Evolutionary conservation across 2,329 filamentous ascomycete genomes (phyloP).

Genomic region (Phoma sp.): DNA sequence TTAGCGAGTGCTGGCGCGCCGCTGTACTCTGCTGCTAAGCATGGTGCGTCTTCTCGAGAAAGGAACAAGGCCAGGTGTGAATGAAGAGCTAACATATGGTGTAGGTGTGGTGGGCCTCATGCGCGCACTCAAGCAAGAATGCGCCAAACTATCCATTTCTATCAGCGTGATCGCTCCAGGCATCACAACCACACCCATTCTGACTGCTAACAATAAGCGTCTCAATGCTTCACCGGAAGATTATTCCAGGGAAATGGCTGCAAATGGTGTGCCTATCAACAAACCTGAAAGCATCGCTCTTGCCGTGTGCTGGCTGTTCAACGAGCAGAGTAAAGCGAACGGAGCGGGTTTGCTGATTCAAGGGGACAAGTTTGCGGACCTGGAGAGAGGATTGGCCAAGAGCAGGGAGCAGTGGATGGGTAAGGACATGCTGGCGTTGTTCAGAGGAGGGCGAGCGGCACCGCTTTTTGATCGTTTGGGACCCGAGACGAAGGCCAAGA

Average conservation of each 20-base stretch:
- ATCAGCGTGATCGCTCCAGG: slow-evolving; percentile 57
- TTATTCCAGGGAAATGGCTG: slow-evolving; percentile 54
- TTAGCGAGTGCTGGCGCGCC: slow-evolving; percentile 56
- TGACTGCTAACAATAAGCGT: slow-evolving; percentile 42
- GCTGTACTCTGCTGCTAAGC: slow-evolving; percentile 58
- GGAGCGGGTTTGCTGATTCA: slow-evolving; percentile 57
- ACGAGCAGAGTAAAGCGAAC: slow-evolving; percentile 52
- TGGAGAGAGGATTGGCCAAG: slow-evolving; percentile 56
- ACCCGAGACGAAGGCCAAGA: slow-evolving; percentile 29
- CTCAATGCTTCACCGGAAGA: slow-evolving; percentile 43
- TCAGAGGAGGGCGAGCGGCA: slow-evolving; percentile 52
- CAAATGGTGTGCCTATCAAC: slow-evolving; percentile 56
- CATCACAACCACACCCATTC: slow-evolving; percentile 57
- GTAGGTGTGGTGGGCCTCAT: slow-evolving; percentile 57
- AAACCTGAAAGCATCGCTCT: slow-evolving; percentile 53
- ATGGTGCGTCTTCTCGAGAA: slow-evolving; percentile 42
- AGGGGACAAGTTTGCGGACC: slow-evolving; percentile 51
- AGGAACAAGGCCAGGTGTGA: not conserved
- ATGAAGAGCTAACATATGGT: not conserved
- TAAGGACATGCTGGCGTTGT: slow-evolving; percentile 58
- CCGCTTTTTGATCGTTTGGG: slow-evolving; percentile 41
- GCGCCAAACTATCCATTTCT: slow-evolving; percentile 53
- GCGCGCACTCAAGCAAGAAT: slow-evolving; percentile 58
- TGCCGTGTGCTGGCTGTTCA: slow-evolving; percentile 54
- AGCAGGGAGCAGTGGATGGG: slow-evolving; percentile 57